These are phyloP conservation scores for Tolypocladium pustulatum DNA, from an alignment of 2,329 filamentous ascomycete species.

Conservation along the genomic window DNA sequence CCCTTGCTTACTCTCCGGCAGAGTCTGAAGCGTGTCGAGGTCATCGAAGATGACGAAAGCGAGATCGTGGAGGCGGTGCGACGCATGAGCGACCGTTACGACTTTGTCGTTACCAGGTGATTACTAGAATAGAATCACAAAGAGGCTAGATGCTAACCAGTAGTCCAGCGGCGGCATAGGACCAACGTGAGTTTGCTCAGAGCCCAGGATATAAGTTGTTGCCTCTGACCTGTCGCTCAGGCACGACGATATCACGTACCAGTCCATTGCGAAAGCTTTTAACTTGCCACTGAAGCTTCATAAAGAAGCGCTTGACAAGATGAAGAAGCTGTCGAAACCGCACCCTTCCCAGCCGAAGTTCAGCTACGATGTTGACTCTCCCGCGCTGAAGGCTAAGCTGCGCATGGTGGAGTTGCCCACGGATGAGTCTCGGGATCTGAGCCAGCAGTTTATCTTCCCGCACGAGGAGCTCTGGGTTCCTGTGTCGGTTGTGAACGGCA, in stretches of 20 bases:
- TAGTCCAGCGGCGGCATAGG: slow-evolving; percentile 70
- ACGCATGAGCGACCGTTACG: slow-evolving; percentile 81
- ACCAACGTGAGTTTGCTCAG: slow-evolving; percentile 57
- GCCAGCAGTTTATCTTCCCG: slow-evolving; percentile 69
- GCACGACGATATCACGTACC: slow-evolving; percentile 96
- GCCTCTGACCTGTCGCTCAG: slow-evolving; percentile 29
- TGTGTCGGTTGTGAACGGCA: slow-evolving; percentile 78
- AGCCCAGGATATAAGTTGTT: background rate
- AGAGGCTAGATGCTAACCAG: background rate
- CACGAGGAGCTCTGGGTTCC: slow-evolving; percentile 84
- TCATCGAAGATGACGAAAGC: slow-evolving; percentile 82
- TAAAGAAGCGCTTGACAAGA: slow-evolving; percentile 63
- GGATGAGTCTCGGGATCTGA: slow-evolving; percentile 52
- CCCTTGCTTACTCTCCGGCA: slow-evolving; percentile 14
- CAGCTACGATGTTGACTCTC: slow-evolving; percentile 74
- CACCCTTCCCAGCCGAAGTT: slow-evolving; percentile 65
- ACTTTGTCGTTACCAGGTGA: slow-evolving; percentile 82
- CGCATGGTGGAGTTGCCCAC: slow-evolving; percentile 85
- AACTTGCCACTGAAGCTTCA: slow-evolving; percentile 66
- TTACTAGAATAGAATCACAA: background rate
- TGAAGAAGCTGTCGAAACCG: slow-evolving; percentile 71
- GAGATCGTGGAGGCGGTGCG: slow-evolving; percentile 83
- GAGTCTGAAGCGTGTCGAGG: slow-evolving; percentile 77
- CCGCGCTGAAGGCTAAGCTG: slow-evolving; percentile 68
- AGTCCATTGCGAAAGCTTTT: slow-evolving; percentile 88